A percentile compares a stretch with the other conserved stretches of the same genome.
Evolutionary conservation across 345 rosid genomes (phyloP).

Genomic region (Aquilaria yunnanensis): DNA sequence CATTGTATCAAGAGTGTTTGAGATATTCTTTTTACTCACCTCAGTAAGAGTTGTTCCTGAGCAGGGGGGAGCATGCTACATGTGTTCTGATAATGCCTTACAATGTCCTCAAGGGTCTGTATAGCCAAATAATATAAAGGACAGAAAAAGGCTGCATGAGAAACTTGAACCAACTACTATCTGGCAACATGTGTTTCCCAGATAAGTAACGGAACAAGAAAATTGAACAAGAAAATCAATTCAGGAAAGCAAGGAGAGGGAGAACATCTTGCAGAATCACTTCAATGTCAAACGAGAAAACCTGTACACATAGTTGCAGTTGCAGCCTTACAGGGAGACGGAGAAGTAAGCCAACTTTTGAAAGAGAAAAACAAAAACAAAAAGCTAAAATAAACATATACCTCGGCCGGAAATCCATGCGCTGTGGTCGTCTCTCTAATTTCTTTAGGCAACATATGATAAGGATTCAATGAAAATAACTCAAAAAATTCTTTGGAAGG

Average conservation of each 20-base stretch:
- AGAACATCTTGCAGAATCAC: constrained; percentile 2
- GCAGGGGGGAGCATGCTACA: constrained; percentile 44
- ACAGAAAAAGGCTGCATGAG: constrained; percentile 1
- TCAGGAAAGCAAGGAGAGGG: background rate
- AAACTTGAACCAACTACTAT: constrained; percentile 1
- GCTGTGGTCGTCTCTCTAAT: constrained; percentile 40
- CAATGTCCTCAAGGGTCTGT: constrained; percentile 71
- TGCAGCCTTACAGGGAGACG: background rate
- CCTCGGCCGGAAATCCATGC: constrained; percentile 60
- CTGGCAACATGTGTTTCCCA: background rate
- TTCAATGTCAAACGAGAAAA: background rate
- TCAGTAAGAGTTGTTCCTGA: constrained; percentile 41
- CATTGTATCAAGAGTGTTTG: background rate
- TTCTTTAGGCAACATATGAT: constrained; percentile 40
- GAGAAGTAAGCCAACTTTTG: background rate
- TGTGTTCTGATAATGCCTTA: constrained; percentile 44
- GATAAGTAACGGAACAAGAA: background rate
- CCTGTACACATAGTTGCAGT: background rate
- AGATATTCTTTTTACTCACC: constrained; percentile 28
- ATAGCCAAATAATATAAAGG: constrained; percentile 4
- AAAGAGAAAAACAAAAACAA: background rate
- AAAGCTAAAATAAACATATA: constrained; percentile 13
- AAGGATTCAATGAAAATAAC: constrained; percentile 54
- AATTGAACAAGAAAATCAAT: background rate
- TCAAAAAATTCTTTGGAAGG: constrained; percentile 39